Base-by-base conservation (phyloP, 352 stramenopile genomes). In the Phytopythium sindhum region DNA sequence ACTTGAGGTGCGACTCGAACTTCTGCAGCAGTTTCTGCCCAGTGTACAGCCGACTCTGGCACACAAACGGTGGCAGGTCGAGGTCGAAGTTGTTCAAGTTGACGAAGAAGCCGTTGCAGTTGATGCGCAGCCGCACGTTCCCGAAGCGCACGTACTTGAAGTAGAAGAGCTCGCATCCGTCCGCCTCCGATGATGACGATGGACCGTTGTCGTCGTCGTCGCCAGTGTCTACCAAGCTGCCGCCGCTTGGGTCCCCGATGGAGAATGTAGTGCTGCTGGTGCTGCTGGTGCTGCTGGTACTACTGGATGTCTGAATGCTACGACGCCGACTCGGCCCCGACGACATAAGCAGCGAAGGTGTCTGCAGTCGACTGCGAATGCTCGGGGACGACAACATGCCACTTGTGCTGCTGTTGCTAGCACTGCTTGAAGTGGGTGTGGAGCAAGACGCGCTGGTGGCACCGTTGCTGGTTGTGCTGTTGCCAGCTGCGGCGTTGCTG, bases 101-200 rank as follows among this genome's bases (percentile, higher is more conserved):
- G 11, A 95, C 86, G 51, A 93, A 91, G 64, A 93, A 95, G 0
- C 86, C 86, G 60, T 91, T 88, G 70, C 86, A 93, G 60, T 91
- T 91, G 70, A 95, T 90, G 21, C 81, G 78, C 4, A 93, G 60
- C 0, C 84, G 81, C 19, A 95, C 73, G 65, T 93, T 92, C 11
- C 86, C 86, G 29, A 95, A 81, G 33, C 84, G 71, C 2, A 93
- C 79, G 57, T 95, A 95, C 60, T 93, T 92, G 57, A 95, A 90
- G 70, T 91, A 95, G 63, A 93, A 93, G 8, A 93, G 60, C 42
- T 95, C 86, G 51, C 78, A 82, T 21, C 81, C 75, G 29, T 91
- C 54, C 33, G 54, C 17, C 23, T 60, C 82, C 5, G 70, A 62
- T 0, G 74, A 75, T 8, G 79, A 66, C 14, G 42, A 23, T 4